A percentile compares a stretch with the other conserved stretches of the same genome.
Conservation (phyloP, 2,329 filamentous ascomycete genomes). For the Neurospora sp. region DNA sequence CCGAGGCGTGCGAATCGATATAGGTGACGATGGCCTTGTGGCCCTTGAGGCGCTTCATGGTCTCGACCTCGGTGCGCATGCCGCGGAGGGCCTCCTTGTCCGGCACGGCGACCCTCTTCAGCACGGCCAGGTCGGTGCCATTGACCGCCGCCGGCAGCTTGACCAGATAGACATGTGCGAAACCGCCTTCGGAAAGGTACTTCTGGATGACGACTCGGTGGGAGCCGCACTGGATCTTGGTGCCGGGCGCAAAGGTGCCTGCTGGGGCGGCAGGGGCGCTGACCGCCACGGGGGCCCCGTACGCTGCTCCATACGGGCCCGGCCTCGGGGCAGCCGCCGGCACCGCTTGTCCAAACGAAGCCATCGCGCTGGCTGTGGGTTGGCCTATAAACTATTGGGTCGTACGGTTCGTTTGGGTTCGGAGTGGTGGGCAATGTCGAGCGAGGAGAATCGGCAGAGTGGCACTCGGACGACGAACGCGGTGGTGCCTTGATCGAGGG, state of each 20-base stretch:
- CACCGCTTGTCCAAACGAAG: slow-evolving; percentile 30
- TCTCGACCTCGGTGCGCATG: slow-evolving; percentile 98
- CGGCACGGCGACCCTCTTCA: slow-evolving; percentile 92
- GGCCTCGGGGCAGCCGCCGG: slow-evolving; percentile 28
- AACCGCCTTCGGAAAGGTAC: slow-evolving; percentile 95
- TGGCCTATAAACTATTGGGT: background rate
- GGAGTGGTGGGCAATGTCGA: background rate
- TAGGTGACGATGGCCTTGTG: slow-evolving; percentile 95
- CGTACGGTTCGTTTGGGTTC: background rate
- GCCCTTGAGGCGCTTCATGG: slow-evolving; percentile 98
- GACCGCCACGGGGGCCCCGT: slow-evolving; percentile 32
- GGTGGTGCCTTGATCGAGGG: background rate
- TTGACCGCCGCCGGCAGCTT: slow-evolving; percentile 68
- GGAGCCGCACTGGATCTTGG: slow-evolving; percentile 90
- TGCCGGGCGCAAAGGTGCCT: slow-evolving; percentile 85
- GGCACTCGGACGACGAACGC: background rate
- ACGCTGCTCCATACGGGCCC: slow-evolving; percentile 31
- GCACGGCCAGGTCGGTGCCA: slow-evolving; percentile 70
- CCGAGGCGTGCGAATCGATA: slow-evolving; percentile 95
- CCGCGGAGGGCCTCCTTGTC: slow-evolving; percentile 90
- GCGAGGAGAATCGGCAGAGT: background rate
- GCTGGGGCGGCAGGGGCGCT: slow-evolving; percentile 43
- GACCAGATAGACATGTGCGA: slow-evolving; percentile 96
- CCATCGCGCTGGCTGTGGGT: slow-evolving; percentile 20
- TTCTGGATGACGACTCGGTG: slow-evolving; percentile 92